Percentiles rank a stretch among this genome's conserved stretches.
These are phyloP conservation scores for Fereydounia khargensis DNA, from an alignment of 1,284 basidiomycete genomes.

Conservation along the genomic window DNA sequence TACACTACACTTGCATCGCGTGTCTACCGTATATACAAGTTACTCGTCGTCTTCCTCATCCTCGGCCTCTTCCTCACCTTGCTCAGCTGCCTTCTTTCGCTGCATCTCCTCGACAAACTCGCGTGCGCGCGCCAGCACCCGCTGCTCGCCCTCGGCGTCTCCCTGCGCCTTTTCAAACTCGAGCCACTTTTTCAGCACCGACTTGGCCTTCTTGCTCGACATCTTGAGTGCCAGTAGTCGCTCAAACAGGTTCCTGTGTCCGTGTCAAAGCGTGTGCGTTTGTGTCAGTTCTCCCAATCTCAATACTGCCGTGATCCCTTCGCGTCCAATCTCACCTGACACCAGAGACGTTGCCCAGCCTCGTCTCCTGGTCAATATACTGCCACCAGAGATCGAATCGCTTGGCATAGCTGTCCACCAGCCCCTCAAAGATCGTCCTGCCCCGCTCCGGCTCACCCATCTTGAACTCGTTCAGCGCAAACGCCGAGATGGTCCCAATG, in stretches of 20 bases:
- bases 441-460: constrained; percentile 90
- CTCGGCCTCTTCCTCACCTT: constrained; percentile 13
- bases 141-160: constrained; percentile 75
- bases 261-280: too few relatives aligned
- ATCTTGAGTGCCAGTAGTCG: constrained; percentile 79
- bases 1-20: background rate
- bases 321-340: constrained; percentile 4
- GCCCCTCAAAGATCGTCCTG: constrained; percentile 92
- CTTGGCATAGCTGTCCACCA: constrained; percentile 89
- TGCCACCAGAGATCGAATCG: constrained; percentile 93
- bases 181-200: constrained; percentile 83
- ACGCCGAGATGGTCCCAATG: constrained; percentile 87
- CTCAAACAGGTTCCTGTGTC: constrained; percentile 77
- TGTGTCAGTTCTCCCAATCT: too few relatives aligned
- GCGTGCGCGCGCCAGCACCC: constrained; percentile 81
- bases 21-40: background rate
- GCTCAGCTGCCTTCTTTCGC: constrained; percentile 6
- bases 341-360: constrained; percentile 68
- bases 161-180: constrained; percentile 82
- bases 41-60: constrained; percentile 4
- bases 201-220: constrained; percentile 93
- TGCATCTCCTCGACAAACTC: constrained; percentile 62
- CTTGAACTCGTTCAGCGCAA: constrained; percentile 93
- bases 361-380: constrained; percentile 92
- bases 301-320: too few relatives aligned